Base-by-base conservation (phyloP, 257 asterid genomes). In the Przewalskia tangutica region DNA sequence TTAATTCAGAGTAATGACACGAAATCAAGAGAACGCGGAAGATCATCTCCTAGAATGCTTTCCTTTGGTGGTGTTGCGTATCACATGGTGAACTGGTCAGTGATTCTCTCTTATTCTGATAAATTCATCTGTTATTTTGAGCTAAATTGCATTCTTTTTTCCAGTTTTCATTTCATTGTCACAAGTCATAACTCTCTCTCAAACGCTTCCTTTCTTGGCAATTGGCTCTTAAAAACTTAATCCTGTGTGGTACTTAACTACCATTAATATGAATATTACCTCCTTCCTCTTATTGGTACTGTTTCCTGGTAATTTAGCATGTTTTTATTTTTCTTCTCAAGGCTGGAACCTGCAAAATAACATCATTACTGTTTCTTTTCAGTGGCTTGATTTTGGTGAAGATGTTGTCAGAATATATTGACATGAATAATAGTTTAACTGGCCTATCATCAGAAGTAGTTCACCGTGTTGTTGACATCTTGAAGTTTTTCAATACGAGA, bases 81-180 rank as follows among this genome's bases (percentile, higher is more conserved):
- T 94, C 99, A 94, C 94, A 96, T 96, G 98, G 99, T 96, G 85
- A 96, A 96, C 92, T 94, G 99, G 99, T 96, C 81, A 85, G 94
- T 78, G 23, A 59, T 86, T 34, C 83, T n/a, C 40, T 6, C 58
- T 63, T 34, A 80, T 48, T 79, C 75, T 63, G 85, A 84, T 81
- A 79, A 82, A 18, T 73, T 73, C 58, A 12, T 73, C 60, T 48
- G 79, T 20, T 67, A 27, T 23, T 73, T 73, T 73, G 79, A 73
- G 60, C 23, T 42, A 73, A 48, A 8, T 46, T 23, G 79, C 23
- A 48, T 42, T 36, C 32, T 27, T 42, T 20, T 20, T 20, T 23
- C 60, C 42, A 73, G 42, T 48, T 48, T 73, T 73, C 60, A 46
- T 48, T 48, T 73, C 44, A 46, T 73, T 73, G 60, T 71, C 78